A percentile compares a stretch with the other conserved stretches of the same genome.
Conservation (phyloP, 2,329 filamentous ascomycete species). For the Ascochyta pisi region DNA sequence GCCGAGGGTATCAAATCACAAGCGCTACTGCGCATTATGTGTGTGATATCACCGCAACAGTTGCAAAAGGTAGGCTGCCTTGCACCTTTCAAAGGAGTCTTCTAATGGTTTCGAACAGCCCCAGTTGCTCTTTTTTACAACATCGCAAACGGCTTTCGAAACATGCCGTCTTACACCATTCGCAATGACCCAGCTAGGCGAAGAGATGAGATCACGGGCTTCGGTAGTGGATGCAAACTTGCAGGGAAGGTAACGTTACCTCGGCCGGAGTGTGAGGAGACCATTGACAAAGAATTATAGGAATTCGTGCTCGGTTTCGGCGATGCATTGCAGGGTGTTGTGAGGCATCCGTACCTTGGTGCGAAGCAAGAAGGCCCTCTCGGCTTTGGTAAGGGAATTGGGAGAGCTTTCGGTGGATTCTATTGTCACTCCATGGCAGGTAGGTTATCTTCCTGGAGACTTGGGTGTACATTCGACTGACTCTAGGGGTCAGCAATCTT, state of each 20-base stretch:
- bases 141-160: constrained; percentile 28
- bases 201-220: constrained; percentile 60
- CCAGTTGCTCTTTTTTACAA: constrained; percentile 32
- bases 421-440: constrained; percentile 20
- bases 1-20: constrained; percentile 22
- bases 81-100: too few relatives aligned
- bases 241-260: constrained; percentile 62
- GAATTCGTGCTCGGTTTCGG: constrained; percentile 76
- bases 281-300: constrained; percentile 13
- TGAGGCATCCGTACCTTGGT: constrained; percentile 75
- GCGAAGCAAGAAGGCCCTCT: constrained; percentile 65
- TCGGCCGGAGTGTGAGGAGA: too few relatives aligned
- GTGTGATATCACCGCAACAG: constrained; percentile 21
- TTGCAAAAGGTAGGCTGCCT: constrained; percentile 9
- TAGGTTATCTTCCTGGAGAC: neutral
- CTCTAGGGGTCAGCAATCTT: constrained; percentile 9
- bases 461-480: neutral
- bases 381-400: constrained; percentile 59
- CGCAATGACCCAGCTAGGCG: constrained; percentile 22
- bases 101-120: constrained; percentile 9
- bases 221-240: constrained; percentile 74
- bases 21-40: constrained; percentile 24
- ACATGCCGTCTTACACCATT: constrained; percentile 25
- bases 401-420: constrained; percentile 35
- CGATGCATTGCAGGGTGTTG: constrained; percentile 77